Conservation (phyloP, 164 flowering plant species). For the Chloranthus sessilifolius region DNA sequence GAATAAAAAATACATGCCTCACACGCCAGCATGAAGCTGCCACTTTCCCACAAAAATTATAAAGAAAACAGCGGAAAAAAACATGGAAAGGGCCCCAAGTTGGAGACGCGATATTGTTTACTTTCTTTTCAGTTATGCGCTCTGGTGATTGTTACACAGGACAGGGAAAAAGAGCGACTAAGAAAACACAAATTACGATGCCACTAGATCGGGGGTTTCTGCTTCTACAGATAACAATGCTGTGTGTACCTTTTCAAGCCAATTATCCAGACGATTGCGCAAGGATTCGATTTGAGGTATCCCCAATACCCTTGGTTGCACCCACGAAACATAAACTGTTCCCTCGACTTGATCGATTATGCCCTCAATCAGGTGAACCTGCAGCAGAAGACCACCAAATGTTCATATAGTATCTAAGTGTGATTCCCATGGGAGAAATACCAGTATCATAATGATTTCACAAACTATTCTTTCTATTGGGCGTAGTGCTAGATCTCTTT, state of each 20-base stretch:
- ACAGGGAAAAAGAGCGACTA: conserved; percentile 3
- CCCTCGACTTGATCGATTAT: conserved; percentile 97
- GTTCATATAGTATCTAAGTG: too few relatives aligned
- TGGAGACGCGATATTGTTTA: background rate
- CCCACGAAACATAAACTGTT: conserved; percentile 92
- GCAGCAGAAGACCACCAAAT: too few relatives aligned
- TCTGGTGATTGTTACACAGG: conserved; percentile 6
- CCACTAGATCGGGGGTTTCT: conserved; percentile 95
- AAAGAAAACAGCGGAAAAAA: too few relatives aligned
- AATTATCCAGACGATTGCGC: conserved; percentile 69
- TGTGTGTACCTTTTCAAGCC: conserved; percentile 82
- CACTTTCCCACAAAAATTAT: too few relatives aligned
- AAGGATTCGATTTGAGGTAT: conserved; percentile 79
- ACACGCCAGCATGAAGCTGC: too few relatives aligned
- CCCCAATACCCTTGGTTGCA: conserved; percentile 87
- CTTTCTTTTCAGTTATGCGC: background rate
- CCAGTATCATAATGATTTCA: too few relatives aligned
- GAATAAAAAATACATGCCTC: too few relatives aligned
- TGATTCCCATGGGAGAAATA: too few relatives aligned
- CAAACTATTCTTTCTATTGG: too few relatives aligned
- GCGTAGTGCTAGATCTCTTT: too few relatives aligned
- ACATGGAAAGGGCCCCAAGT: background rate
- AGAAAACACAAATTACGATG: conserved; percentile 30
- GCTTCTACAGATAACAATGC: conserved; percentile 80
- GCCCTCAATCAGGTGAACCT: conserved; percentile 99